Base-by-base conservation (phyloP, 352 stramenopile genomes). In the Phytophthora syringae region DNA sequence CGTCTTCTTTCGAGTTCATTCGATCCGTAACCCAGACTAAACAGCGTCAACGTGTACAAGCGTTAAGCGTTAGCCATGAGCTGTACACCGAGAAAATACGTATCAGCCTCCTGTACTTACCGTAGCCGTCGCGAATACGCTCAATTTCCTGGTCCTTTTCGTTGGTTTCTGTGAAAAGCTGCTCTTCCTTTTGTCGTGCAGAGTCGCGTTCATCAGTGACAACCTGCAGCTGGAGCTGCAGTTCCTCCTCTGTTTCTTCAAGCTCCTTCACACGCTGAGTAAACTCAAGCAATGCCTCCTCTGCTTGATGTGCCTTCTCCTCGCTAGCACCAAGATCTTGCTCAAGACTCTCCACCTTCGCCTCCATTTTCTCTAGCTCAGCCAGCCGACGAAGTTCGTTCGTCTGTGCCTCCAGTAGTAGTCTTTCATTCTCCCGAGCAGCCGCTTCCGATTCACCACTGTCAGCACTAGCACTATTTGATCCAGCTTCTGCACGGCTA, bases 121-220 rank as follows among this genome's bases (percentile, higher is more conserved):
- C 85, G 42, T 95, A 95, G 28, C 87, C 87, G 48, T 95, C 87
- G 7, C 87, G 87, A 65, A 95, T 93, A 15, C 87, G 84, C 59
- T 94, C 87, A 39, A 95, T 95, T 47, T 95, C 87, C 61, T 95
- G 85, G 20, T 94, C 87, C 51, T 95, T 95, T 40, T 95, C 87
- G 37, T 90, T 91, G 40, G 86, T 92, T 54, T 95, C 87, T 10
- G 76, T 42, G 48, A 95, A 95, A 1, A 93, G 67, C 53, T 92
- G 80, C 55, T 95, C 87, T 72, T 95, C 87, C 52, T 95, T 95
- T 28, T 88, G 77, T 10, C 87, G 75, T 42, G 87, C 85, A 11
- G 87, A 87, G 50, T 95, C 87, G 1, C 87, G 80, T 45, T 95
- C 87, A 55, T 95, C 87, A 0, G 86, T 95, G 7, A 95, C 79